These are phyloP conservation scores for Coemansia sp. DNA, from an alignment of 192 early-diverging fungal species.

Conservation along the genomic window DNA sequence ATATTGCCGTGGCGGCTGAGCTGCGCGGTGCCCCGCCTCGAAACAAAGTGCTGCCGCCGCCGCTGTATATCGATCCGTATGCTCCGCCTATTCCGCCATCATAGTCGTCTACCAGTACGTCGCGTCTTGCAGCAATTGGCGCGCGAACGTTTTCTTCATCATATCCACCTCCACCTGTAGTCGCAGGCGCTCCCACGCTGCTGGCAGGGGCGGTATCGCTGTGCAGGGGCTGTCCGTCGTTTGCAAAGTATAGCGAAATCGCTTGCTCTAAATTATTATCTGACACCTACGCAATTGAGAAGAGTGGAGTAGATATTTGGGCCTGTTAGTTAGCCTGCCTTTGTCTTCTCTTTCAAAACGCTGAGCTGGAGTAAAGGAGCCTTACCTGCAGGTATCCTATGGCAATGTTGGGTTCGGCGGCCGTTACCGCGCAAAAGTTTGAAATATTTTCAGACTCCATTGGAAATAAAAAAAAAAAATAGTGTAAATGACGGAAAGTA, in stretches of 20 bases:
- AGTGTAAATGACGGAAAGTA: neutral
- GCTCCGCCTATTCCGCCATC: conserved; percentile 11
- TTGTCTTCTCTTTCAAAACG: no score
- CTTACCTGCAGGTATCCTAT: conserved; percentile 69
- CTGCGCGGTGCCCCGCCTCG: neutral
- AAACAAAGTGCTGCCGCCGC: neutral
- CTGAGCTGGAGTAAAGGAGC: neutral
- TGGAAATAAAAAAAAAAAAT: conserved; percentile 12
- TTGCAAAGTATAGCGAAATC: conserved; percentile 84
- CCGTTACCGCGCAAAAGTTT: conserved; percentile 74
- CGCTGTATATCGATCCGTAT: conserved; percentile 13
- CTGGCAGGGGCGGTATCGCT: conserved; percentile 10
- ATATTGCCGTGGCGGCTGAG: conserved; percentile 51
- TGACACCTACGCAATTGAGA: conserved; percentile 61
- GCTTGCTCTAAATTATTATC: conserved; percentile 79
- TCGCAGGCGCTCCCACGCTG: conserved; percentile 24
- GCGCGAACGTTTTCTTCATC: conserved; percentile 70
- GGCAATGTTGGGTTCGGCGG: conserved; percentile 73
- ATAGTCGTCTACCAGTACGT: conserved; percentile 69
- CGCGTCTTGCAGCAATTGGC: conserved; percentile 82
- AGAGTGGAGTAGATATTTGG: neutral
- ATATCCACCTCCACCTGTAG: neutral
- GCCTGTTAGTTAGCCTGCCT: conserved; percentile 10
- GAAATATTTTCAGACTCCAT: conserved; percentile 48
- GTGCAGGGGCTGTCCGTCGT: conserved; percentile 67